Conservation (phyloP, 2,329 filamentous ascomycete species). For the Penicillium italicum region DNA sequence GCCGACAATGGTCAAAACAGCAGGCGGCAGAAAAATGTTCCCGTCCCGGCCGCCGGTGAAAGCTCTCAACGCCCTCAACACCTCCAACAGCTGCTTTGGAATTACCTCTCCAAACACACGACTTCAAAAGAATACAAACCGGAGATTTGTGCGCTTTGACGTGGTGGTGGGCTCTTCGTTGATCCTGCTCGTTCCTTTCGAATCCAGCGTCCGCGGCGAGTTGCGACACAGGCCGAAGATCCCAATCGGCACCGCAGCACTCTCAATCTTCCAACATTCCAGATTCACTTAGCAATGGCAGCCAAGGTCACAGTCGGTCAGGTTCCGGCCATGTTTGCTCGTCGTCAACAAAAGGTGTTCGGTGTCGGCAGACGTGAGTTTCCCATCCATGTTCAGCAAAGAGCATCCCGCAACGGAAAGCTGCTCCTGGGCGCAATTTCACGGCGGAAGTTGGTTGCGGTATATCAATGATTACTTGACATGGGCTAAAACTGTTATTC, state of each 20-base stretch:
- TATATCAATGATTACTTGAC: neutral
- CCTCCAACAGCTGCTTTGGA: constrained; percentile 15
- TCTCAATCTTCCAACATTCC: constrained; percentile 3
- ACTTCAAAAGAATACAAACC: constrained; percentile 10
- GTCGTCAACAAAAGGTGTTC: constrained; percentile 33
- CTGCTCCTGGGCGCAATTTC: neutral
- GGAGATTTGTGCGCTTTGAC: constrained; percentile 17
- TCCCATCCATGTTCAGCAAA: constrained; percentile 6
- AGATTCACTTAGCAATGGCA: constrained; percentile 28
- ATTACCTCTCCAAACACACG: constrained; percentile 9
- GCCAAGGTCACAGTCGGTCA: constrained; percentile 33
- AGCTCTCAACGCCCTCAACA: constrained; percentile 40
- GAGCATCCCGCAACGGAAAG: neutral
- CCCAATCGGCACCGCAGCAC: constrained; percentile 15
- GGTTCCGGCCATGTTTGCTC: constrained; percentile 34
- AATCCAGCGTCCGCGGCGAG: constrained; percentile 20
- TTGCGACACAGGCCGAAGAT: constrained; percentile 18
- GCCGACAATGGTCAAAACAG: constrained; percentile 19
- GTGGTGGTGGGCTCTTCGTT: constrained; percentile 29
- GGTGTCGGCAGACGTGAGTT: constrained; percentile 36
- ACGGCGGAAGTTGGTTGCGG: neutral
- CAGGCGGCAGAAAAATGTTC: constrained; percentile 42
- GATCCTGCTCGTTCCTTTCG: constrained; percentile 22
- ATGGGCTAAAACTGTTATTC: constrained; percentile 2
- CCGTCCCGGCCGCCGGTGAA: constrained; percentile 39